Base-by-base conservation (phyloP, 208 protist species). In the Wallacemonas sp. region DNA sequence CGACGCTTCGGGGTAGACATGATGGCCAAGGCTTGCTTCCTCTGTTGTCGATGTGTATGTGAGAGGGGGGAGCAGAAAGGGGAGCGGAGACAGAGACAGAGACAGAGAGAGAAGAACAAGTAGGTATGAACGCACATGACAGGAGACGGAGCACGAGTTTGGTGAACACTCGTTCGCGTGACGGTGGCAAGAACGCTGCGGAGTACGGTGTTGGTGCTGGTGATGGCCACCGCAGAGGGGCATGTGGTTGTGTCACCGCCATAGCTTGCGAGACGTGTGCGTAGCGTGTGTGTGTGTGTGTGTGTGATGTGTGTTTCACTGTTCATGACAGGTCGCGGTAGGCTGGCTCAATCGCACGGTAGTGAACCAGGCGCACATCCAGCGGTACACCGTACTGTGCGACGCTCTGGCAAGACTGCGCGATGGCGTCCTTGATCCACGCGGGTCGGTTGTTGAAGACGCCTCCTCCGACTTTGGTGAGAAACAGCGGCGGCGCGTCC, bases 381-480 rank as follows among this genome's bases (percentile, higher is more conserved):
- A 85, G 45, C 53, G 74, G 79, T 24, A 85, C 79, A 12, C 63
- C 53, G 24, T 75, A 63, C 21, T 30, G 17, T 0, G 13, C 29
- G 6, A 84, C 73, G 8, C 63, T 27, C 21, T 6, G 5, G 22
- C 66, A 32, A 5, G 76, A 64, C 22, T 39, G 19, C 37, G 39
- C 39, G 0, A 83, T 79, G 1, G 69, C 78, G 0, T 44, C 37
- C 12, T 52, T 42, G 46, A 88, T 85, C 79, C 79, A 84, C 39
- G 22, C 42, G 13, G 29, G 57, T 1, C 79, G 37, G 65, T 82
- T 83, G 38, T 69, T 27, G 44, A 87, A 83, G 29, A 81, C 80
- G 32, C 80, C 80, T 9, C 80, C 80, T 38, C 76, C 80, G 5
- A 83, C 73, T 39, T 81, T 83, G 12, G 79, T 80, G 26, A 86